A percentile compares a stretch with the other conserved stretches of the same genome.
These are phyloP conservation scores for Pleurotus salmoneostramineus DNA, from an alignment of 768 basidiomycete species.

Conservation along the genomic window DNA sequence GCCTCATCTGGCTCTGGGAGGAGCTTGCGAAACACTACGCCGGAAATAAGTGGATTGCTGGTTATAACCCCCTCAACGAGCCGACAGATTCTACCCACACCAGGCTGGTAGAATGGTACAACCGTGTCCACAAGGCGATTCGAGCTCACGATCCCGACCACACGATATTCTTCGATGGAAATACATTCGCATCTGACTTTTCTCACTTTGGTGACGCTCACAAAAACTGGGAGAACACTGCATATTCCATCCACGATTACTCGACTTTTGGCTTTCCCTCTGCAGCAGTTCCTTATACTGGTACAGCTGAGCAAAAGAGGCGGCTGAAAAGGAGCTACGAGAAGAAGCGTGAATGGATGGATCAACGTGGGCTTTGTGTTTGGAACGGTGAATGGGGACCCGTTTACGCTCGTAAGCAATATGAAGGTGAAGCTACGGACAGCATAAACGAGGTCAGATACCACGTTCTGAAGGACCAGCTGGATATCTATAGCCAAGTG, in stretches of 20 bases:
- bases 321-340: conserved; percentile 57
- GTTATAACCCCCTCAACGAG: conserved; percentile 87
- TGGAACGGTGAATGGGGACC: conserved; percentile 88
- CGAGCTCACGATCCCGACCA: conserved; percentile 68
- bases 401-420: conserved; percentile 66
- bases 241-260: conserved; percentile 80
- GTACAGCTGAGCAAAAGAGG: conserved; percentile 47
- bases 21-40: conserved; percentile 74
- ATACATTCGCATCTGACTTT: conserved; percentile 81
- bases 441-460: conserved; percentile 63
- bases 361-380: conserved; percentile 59
- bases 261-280: conserved; percentile 67
- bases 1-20: conserved; percentile 73
- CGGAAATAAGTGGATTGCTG: conserved; percentile 78
- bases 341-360: conserved; percentile 79
- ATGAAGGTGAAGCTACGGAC: conserved; percentile 57
- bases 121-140: conserved; percentile 67
- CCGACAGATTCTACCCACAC: conserved; percentile 70
- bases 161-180: conserved; percentile 78
- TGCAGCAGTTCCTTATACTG: conserved; percentile 49
- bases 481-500: conserved; percentile 66
- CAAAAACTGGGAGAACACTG: conserved; percentile 64
- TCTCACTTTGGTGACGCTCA: conserved; percentile 68
- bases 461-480: conserved; percentile 70
- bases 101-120: conserved; percentile 64